Conservation (phyloP, 2,329 filamentous ascomycete species). For the Trichoderma pleuroti region DNA sequence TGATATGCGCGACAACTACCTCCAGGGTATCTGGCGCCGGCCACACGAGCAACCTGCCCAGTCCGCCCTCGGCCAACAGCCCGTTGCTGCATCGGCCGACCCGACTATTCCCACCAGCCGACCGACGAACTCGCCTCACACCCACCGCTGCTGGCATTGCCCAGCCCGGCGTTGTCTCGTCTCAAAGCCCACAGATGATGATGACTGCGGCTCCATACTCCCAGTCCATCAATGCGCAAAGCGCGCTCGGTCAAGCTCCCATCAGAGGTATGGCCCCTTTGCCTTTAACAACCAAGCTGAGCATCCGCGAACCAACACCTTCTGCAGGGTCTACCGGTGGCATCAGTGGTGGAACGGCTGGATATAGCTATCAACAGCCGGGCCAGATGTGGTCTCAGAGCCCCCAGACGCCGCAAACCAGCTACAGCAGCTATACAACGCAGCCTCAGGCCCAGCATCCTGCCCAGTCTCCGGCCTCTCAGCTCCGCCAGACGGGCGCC, state of each 20-base stretch:
- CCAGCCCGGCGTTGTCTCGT: slow-evolving; percentile 56
- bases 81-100: slow-evolving; percentile 41
- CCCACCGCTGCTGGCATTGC: slow-evolving; percentile 52
- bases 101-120: slow-evolving; percentile 48
- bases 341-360: slow-evolving; percentile 50
- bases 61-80: slow-evolving; percentile 38
- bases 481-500: slow-evolving; percentile 55
- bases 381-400: slow-evolving; percentile 65
- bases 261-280: slow-evolving; percentile 63
- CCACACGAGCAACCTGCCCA: slow-evolving; percentile 71
- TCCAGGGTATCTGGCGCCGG: slow-evolving; percentile 77
- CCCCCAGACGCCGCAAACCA: slow-evolving; percentile 58
- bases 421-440: slow-evolving; percentile 51
- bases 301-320: slow-evolving; percentile 59
- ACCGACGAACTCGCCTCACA: slow-evolving; percentile 56
- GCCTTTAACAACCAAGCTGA: slow-evolving; percentile 50
- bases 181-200: slow-evolving; percentile 64
- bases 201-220: slow-evolving; percentile 65
- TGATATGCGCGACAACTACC: slow-evolving; percentile 71
- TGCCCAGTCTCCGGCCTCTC: slow-evolving; percentile 56
- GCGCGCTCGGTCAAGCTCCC: slow-evolving; percentile 66
- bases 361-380: slow-evolving; percentile 63
- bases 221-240: slow-evolving; percentile 67
- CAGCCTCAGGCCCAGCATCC: slow-evolving; percentile 50
- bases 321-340: slow-evolving; percentile 51